Conservation (phyloP, 2,329 filamentous ascomycete genomes). For the Aureobasidium sp. region DNA sequence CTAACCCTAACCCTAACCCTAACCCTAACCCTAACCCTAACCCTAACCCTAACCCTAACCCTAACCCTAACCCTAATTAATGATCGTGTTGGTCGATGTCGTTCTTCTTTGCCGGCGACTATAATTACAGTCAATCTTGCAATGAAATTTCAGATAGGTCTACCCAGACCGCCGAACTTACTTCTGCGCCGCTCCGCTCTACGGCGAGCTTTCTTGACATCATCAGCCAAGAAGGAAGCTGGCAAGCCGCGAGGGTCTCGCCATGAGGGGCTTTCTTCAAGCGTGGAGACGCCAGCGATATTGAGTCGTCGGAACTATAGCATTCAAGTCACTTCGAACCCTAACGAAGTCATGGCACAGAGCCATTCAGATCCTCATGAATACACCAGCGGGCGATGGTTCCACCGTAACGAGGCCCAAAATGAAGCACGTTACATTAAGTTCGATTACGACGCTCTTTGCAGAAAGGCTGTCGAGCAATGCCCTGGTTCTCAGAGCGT, state of each 20-base stretch:
- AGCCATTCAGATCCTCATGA: background rate
- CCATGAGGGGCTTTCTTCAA: background rate
- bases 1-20: too few relatives aligned
- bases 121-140: background rate
- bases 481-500: slow-evolving; percentile 32
- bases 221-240: background rate
- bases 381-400: slow-evolving; percentile 29
- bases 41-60: too few relatives aligned
- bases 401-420: slow-evolving; percentile 32
- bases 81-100: background rate
- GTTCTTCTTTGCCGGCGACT: background rate
- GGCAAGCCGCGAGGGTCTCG: background rate
- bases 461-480: slow-evolving; percentile 30
- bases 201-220: background rate
- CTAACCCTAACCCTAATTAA: too few relatives aligned
- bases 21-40: too few relatives aligned
- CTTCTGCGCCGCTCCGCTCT: background rate
- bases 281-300: background rate
- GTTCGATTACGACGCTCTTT: slow-evolving; percentile 37
- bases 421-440: slow-evolving; percentile 30
- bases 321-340: background rate
- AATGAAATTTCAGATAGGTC: background rate
- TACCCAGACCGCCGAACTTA: background rate
- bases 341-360: background rate
- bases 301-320: background rate